These are phyloP conservation scores for Hemileccinum rubropunctum DNA, from an alignment of 768 basidiomycete species.

Conservation along the genomic window DNA sequence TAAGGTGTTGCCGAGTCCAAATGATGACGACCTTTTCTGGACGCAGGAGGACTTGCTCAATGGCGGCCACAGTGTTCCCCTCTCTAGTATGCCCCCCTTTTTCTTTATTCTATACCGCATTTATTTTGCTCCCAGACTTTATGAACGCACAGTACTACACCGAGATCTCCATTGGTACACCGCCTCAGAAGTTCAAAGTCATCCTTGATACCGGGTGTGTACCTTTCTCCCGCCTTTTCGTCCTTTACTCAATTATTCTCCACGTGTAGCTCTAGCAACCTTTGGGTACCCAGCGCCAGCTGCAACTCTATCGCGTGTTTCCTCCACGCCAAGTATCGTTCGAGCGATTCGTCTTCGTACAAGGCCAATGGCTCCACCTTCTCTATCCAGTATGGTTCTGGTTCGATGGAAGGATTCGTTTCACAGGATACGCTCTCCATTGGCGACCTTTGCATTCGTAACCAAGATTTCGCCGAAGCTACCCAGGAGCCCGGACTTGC, in stretches of 20 bases:
- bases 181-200: slow-evolving; percentile 90
- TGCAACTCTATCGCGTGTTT: slow-evolving; percentile 92
- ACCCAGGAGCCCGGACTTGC: slow-evolving; percentile 95
- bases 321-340: slow-evolving; percentile 92
- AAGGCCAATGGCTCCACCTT: slow-evolving; percentile 88
- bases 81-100: slow-evolving; percentile 65
- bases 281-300: slow-evolving; percentile 84
- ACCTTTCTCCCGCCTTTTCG: slow-evolving; percentile 18
- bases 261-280: slow-evolving; percentile 72
- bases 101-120: not conserved
- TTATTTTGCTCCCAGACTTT: slow-evolving; percentile 60
- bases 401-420: slow-evolving; percentile 95
- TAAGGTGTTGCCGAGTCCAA: slow-evolving; percentile 44
- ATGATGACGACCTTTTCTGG: slow-evolving; percentile 70
- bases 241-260: not conserved
- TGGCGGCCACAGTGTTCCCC: slow-evolving; percentile 83
- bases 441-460: slow-evolving; percentile 73
- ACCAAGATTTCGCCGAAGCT: slow-evolving; percentile 92
- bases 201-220: slow-evolving; percentile 86
- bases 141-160: slow-evolving; percentile 98
- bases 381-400: slow-evolving; percentile 91
- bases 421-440: slow-evolving; percentile 80
- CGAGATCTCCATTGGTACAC: slow-evolving; percentile 79
- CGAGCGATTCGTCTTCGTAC: slow-evolving; percentile 74
- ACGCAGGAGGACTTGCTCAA: slow-evolving; percentile 68